Evolutionary conservation across 2,329 filamentous ascomycete genomes (phyloP), one percentile per base, ranked within the genome.

Genomic region (Botryotinia narcissicola): DNA sequence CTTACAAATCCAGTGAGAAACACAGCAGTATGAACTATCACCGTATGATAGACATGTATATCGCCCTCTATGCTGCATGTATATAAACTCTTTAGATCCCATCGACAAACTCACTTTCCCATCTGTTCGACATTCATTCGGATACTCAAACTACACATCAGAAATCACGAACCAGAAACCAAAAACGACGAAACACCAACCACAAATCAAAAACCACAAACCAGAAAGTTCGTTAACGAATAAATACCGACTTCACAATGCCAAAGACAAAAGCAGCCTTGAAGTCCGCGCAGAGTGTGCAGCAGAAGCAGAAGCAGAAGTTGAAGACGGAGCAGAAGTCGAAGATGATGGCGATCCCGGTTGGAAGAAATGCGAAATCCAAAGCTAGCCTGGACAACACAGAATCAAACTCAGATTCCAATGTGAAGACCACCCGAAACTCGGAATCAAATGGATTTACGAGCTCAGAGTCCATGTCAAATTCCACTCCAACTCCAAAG

Each of bases 281-380:
- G 20, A 60, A 22, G 32, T 60, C 51, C 2, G 6, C n/a, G n/a
- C 14, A 9, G 29, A 35, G 6, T 22, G 1, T 35, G 1, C 10
- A 54, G 51, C 25, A 54, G 25, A 54, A 54, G 51, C 51, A 16
- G 1, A 29, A 54, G 25, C 20, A 16, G 54, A 59, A 59, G 54
- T 14, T 32, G 16, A n/a, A 59, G 29, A 29, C n/a, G 18, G 18
- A 59, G 54, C 16, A 4, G 7, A 59, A 59, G 16, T 9, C 16
- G 10, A 62, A 42, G 14, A 5, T 29, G 18, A 42, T 1, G 5
- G 8, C 7, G 8, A 42, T 6, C 14, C 9, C 9, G 2, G 10
- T 3, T 14, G 3, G 22, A 29, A 25, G 12, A 16, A n/a, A 7
- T 9, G 14, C 1, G 1, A 14, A 9, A 22, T 1, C 44, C 4